Conservation (phyloP, 192 early-diverging fungal genomes). For the Backusella westeae region DNA sequence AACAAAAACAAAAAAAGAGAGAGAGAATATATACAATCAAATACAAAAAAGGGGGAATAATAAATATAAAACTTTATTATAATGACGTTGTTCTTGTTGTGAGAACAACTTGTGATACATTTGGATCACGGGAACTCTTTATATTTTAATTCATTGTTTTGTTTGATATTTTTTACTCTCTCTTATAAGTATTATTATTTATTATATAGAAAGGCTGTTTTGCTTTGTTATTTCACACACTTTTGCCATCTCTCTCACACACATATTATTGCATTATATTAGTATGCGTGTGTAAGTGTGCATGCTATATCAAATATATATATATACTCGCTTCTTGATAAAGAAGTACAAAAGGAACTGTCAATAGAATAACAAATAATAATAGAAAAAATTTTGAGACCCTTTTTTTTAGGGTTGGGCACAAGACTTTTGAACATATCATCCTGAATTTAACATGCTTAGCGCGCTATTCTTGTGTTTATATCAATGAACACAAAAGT, state of each 20-base stretch:
- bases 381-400: neutral
- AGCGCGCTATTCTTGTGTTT: neutral
- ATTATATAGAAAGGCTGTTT: neutral
- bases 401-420: neutral
- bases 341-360: neutral
- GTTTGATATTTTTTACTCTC: neutral
- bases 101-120: slow-evolving; percentile 15
- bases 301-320: neutral
- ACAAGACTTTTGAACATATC: neutral
- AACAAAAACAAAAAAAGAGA: neutral
- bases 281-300: too few species aligned
- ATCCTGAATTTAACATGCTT: neutral
- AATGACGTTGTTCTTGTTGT: neutral
- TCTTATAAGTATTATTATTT: neutral
- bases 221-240: slow-evolving; percentile 1
- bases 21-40: neutral
- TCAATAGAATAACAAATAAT: neutral
- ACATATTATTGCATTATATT: neutral
- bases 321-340: neutral
- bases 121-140: neutral
- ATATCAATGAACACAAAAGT: neutral
- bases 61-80: slow-evolving; percentile 8
- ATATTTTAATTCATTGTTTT: slow-evolving; percentile 2
- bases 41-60: slow-evolving; percentile 1
- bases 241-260: neutral